Conservation (phyloP, 768 basidiomycete species). For the Amanita jacksonii region DNA sequence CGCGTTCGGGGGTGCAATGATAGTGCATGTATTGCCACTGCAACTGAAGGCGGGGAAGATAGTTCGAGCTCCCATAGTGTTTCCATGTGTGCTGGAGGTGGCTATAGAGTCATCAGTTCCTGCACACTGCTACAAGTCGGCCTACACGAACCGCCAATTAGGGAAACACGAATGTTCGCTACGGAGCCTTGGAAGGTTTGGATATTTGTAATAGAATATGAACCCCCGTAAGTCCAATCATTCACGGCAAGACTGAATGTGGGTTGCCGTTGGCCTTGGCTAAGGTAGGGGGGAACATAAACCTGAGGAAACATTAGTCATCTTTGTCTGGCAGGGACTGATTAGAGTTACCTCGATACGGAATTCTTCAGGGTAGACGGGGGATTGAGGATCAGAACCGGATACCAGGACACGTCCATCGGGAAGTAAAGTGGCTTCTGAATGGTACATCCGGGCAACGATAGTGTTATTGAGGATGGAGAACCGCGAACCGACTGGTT, state of each 20-base stretch:
- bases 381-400: constrained; percentile 61
- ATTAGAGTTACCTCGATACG: constrained; percentile 36
- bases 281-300: constrained; percentile 85
- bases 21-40: constrained; percentile 60
- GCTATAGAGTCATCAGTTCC: constrained; percentile 26
- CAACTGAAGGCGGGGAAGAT: constrained; percentile 69
- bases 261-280: constrained; percentile 51
- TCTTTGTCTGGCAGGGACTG: background rate
- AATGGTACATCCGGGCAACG: constrained; percentile 71
- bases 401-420: constrained; percentile 71
- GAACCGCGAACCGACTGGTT: constrained; percentile 49
- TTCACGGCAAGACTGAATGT: constrained; percentile 43
- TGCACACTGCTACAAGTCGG: background rate
- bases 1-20: constrained; percentile 67
- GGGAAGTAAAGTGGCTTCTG: constrained; percentile 62
- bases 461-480: constrained; percentile 60
- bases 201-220: constrained; percentile 44
- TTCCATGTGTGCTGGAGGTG: constrained; percentile 70
- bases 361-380: constrained; percentile 65
- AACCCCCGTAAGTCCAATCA: constrained; percentile 55
- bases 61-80: constrained; percentile 62
- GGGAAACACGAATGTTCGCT: constrained; percentile 45
- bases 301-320: constrained; percentile 29
- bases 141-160: constrained; percentile 45
- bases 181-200: constrained; percentile 33